These are phyloP conservation scores for Cystobasidium tubakii DNA, from an alignment of 768 basidiomycete genomes.

Conservation along the genomic window DNA sequence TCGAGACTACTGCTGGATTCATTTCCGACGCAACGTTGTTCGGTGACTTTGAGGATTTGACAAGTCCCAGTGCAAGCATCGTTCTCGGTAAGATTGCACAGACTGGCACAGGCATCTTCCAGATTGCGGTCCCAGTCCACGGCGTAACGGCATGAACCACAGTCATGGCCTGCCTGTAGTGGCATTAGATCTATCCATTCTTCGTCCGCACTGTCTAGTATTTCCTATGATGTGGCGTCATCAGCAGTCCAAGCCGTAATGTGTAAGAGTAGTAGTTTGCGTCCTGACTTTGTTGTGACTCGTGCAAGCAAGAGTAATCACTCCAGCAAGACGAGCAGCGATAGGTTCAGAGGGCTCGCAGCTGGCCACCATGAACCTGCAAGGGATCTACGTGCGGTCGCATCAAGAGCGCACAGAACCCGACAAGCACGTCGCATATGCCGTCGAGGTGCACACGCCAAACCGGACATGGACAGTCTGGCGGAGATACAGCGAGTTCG, in stretches of 20 bases:
- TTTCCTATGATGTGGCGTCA: no score
- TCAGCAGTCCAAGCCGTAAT: background rate
- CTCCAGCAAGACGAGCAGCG: no score
- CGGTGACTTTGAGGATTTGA: constrained; percentile 90
- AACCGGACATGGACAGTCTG: constrained; percentile 84
- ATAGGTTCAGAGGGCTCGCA: background rate
- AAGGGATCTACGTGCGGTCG: constrained; percentile 21
- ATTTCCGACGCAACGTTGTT: constrained; percentile 86
- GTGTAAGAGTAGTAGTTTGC: background rate
- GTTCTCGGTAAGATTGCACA: constrained; percentile 77
- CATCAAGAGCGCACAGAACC: constrained; percentile 27
- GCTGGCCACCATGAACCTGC: constrained; percentile 25
- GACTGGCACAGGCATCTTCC: constrained; percentile 94
- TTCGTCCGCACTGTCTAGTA: no score
- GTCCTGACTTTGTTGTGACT: background rate
- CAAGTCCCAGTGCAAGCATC: constrained; percentile 75
- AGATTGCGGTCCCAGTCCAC: constrained; percentile 53
- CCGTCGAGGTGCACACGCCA: constrained; percentile 76
- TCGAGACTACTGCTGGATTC: constrained; percentile 90
- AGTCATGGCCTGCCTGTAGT: background rate
- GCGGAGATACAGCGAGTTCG: constrained; percentile 91
- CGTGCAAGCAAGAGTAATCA: background rate
- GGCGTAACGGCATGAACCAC: background rate
- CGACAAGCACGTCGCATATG: constrained; percentile 66
- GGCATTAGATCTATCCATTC: background rate